These are phyloP conservation scores for Phyllosticta ampelicida DNA, from an alignment of 2,329 filamentous ascomycete species.

Conservation along the genomic window DNA sequence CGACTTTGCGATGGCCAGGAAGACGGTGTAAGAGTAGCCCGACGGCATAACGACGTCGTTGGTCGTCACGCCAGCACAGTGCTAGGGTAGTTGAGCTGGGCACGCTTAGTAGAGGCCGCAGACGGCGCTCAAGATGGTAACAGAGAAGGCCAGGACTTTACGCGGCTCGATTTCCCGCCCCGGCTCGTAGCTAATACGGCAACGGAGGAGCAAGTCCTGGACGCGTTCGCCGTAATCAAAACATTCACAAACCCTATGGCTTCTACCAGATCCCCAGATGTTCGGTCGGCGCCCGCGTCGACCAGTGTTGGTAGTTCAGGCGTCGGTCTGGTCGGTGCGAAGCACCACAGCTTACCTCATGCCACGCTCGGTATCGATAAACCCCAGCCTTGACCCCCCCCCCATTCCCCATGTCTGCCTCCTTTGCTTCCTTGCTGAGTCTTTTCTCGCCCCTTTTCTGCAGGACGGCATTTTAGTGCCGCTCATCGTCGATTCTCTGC, in stretches of 20 bases:
- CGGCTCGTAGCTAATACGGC: not conserved
- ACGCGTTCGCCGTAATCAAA: not conserved
- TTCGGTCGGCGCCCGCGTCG: slow-evolving; percentile 13
- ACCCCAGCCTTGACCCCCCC: slow-evolving; percentile 2
- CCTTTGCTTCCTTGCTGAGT: slow-evolving; percentile 8
- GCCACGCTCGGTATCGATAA: slow-evolving; percentile 1
- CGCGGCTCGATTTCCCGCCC: not conserved
- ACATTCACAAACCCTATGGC: not conserved
- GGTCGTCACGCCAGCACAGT: not conserved
- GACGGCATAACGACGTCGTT: not conserved
- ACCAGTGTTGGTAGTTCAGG: slow-evolving; percentile 13
- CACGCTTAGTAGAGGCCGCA: not conserved
- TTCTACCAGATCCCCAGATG: not conserved
- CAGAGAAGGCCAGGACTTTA: not conserved
- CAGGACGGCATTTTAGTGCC: not conserved
- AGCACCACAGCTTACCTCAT: slow-evolving; percentile 5
- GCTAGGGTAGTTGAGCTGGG: not conserved
- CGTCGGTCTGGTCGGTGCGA: slow-evolving; percentile 27
- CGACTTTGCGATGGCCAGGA: not conserved
- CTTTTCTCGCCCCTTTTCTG: not conserved
- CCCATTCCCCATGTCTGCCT: slow-evolving; percentile 3
- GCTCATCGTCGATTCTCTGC: slow-evolving; percentile 6
- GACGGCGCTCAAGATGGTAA: too few relatives aligned
- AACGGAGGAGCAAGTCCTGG: not conserved
- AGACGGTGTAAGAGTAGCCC: not conserved